Evolutionary conservation across 441 rosid species (phyloP).

Genomic region (Eugenia klotzschiana): DNA sequence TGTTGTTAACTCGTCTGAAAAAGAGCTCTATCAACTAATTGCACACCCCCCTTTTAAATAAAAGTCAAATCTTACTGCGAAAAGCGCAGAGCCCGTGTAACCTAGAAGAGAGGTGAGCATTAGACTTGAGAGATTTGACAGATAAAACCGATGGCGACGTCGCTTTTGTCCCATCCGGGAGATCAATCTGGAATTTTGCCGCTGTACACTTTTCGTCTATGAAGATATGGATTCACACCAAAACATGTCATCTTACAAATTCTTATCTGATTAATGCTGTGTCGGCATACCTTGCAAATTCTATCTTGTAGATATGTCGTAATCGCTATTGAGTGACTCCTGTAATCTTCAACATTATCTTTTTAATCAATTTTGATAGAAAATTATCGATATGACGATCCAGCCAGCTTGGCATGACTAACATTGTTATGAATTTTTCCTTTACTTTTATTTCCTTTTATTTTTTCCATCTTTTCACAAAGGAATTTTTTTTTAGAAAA

Average conservation of each 20-base stretch:
- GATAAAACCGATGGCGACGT: background rate
- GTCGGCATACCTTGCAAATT: background rate
- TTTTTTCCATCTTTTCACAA: background rate
- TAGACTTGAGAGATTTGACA: background rate
- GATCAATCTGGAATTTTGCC: background rate
- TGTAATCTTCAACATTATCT: background rate
- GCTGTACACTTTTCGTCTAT: background rate
- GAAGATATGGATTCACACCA: background rate
- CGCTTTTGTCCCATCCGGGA: background rate
- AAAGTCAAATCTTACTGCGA: background rate
- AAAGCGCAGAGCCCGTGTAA: background rate
- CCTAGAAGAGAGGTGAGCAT: background rate
- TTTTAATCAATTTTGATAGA: too few species aligned
- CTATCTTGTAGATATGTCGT: background rate
- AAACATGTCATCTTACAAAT: background rate
- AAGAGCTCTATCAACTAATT: background rate
- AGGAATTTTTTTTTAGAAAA: background rate
- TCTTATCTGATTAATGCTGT: background rate
- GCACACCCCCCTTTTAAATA: background rate
- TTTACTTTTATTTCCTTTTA: too few species aligned
- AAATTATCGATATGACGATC: accelerated
- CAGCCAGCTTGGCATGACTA: accelerated
- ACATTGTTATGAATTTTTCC: too few species aligned
- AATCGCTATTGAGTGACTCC: background rate
- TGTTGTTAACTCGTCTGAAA: background rate